These are phyloP conservation scores for Picea engelmannii DNA, from an alignment of 83 land plant species.

Conservation along the genomic window DNA sequence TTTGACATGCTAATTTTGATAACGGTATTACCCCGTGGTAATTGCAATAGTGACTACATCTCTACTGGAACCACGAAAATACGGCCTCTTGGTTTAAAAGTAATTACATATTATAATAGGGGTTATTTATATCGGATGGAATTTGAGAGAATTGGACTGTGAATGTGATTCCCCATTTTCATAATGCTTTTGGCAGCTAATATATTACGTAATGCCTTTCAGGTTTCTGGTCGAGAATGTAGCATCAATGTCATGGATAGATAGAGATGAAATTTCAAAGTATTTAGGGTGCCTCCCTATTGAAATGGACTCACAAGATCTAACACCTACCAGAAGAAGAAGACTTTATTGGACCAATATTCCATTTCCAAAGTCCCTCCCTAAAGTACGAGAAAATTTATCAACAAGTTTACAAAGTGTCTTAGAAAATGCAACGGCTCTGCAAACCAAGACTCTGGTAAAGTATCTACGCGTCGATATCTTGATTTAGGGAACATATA, in stretches of 20 bases:
- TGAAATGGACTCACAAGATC: conserved; percentile 38
- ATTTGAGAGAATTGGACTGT: too few relatives aligned
- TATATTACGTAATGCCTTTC: not conserved
- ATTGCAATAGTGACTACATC: not conserved
- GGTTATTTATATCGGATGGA: too few relatives aligned
- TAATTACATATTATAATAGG: too few relatives aligned
- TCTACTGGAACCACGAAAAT: not conserved
- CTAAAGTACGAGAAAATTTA: conserved; percentile 23
- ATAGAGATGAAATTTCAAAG: conserved; percentile 38
- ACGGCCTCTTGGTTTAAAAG: too few relatives aligned
- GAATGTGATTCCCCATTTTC: not conserved
- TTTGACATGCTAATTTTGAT: not conserved
- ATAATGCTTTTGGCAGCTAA: not conserved
- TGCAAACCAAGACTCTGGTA: conserved; percentile 32
- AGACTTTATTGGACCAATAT: conserved; percentile 40
- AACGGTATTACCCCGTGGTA: not conserved
- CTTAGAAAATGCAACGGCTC: conserved; percentile 33
- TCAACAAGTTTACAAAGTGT: conserved; percentile 31
- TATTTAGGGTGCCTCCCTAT: conserved; percentile 23
- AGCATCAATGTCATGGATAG: conserved; percentile 41
- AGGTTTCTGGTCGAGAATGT: conserved; percentile 44
- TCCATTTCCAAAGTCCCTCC: conserved; percentile 29
- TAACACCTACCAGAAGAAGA: conserved; percentile 25
- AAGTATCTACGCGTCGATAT: not conserved
- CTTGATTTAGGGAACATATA: not conserved